Percentiles rank a stretch among this genome's conserved stretches.
These are phyloP conservation scores for Epichloe glyceriae DNA, from an alignment of 2,329 filamentous ascomycete species.

Conservation along the genomic window DNA sequence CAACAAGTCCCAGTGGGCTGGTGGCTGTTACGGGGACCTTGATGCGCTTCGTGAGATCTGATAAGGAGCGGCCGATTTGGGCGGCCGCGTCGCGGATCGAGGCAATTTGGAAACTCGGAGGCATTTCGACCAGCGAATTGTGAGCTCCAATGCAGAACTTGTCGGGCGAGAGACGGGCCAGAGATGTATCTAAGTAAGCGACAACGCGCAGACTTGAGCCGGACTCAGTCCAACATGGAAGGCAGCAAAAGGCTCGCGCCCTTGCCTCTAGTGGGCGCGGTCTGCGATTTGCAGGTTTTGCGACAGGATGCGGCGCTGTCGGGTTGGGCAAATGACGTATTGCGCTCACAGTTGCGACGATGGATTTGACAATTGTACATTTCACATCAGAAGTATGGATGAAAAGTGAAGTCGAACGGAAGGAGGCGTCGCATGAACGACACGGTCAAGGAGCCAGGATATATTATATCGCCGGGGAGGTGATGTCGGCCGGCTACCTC, in stretches of 20 bases:
- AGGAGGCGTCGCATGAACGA: background rate
- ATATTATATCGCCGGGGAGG: constrained; percentile 9
- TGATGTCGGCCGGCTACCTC: constrained; percentile 9
- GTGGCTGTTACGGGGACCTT: constrained; percentile 45
- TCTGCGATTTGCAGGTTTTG: background rate
- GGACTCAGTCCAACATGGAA: background rate
- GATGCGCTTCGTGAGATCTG: constrained; percentile 39
- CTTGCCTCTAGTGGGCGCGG: background rate
- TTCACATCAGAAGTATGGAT: background rate
- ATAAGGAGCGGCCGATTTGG: constrained; percentile 21
- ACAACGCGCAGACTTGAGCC: background rate
- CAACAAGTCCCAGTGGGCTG: constrained; percentile 47
- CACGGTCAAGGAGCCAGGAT: constrained; percentile 1
- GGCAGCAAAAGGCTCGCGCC: background rate
- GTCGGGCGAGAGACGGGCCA: background rate
- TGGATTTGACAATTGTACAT: background rate
- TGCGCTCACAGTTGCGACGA: background rate
- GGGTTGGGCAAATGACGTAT: background rate
- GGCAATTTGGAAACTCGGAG: constrained; percentile 19
- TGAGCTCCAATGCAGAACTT: background rate
- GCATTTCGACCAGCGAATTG: constrained; percentile 24
- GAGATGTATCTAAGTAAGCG: background rate
- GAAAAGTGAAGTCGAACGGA: background rate
- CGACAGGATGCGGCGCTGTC: background rate
- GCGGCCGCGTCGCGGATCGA: constrained; percentile 18